Base-by-base conservation (phyloP, 2,329 filamentous ascomycete species). In the Aspergillus fischeri region DNA sequence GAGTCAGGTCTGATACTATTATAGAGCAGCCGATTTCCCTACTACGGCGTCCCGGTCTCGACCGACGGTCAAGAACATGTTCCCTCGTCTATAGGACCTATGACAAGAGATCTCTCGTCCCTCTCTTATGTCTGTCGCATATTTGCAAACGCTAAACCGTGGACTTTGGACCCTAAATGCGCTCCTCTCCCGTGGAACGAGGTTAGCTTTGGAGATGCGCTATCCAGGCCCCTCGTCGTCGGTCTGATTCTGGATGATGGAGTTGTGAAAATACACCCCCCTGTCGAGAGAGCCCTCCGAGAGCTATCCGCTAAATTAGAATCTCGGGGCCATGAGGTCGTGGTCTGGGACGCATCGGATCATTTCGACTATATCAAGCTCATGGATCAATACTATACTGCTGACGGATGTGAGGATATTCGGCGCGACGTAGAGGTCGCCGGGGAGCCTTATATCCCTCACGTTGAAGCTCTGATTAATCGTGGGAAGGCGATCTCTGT, bases 41-140 rank as follows among this genome's bases (percentile, higher is more conserved):
- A 87, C 52, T 66, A 77, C 11, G 84, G 83, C 0, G 82, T 85
- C 0, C 77, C 82, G 0, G 84, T 87, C 0, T 86, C 84, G 0
- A 86, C 82, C 0, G 83, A 86, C 44, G 84, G 85, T 35, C 85
- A 87, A 63, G 83, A 86, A 55, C 84, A 87, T 67, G 81, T 87
- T 0, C 84, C 84, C 1, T 87, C 85, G 0, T 78, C 83, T 0
- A 72, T 86, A n/a, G 85, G 85, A 0, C 85, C 86, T 1, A 77
- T 88, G 73, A 75, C 81, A 5, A 75, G 84, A 5, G 77, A 75
- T 57, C 66, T 86, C 3, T 67, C 74, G 3, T 83, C 83, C 0
- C 70, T 88, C 1, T 73, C 73, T 7, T 71, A 77, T 1, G 73
- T 78, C 9, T 85, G 78, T 61, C 80, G 75, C 60, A 74, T 77